Base-by-base conservation (phyloP, 129 eudicot species). In the Tagetes patula region DNA sequence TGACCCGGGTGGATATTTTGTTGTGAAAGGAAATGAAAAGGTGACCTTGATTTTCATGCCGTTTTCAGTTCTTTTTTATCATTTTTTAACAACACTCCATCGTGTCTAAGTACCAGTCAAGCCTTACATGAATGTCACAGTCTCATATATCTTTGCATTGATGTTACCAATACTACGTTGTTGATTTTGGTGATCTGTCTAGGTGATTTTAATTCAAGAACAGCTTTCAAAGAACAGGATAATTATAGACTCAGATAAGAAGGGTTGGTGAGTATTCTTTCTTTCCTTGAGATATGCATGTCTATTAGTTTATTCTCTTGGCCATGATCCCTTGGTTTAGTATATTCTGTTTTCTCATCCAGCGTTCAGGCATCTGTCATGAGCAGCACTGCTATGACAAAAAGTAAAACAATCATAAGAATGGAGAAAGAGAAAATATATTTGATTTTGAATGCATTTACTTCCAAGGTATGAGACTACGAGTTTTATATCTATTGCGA, bases 1-100 rank as follows among this genome's bases (percentile, higher is more conserved):
- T 77, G 99, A 95, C 77, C 99, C 99, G 7, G 97, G 99, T 75
- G 99, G 99, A 69, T 95, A 95, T 79, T 95, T 95, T 80, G 65
- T 95, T 41, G 85, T 95, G 63, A 95, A 88, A 79, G 99, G 99
- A 83, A 90, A 87, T 67, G 99, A 95, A 78, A 95, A 95, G 99
- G 98, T 93, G 67, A 69, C 56, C 39, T 77, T 43, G 6, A 31
- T 62, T 53, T 67, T 42, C 39, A 54, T 27, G 74, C 13, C n/a
- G 11, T 12, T 14, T 75, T 53, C 27, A 20, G 10, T 42, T 33
- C 31, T 9, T 33, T 58, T 42, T 14, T 40, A 49, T 49, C 45
- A 37, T n/a, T 36, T 20, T 1, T 11, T 68, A 43, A 3, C 34
- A 32, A 62, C 37, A 37, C 39, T 46, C 38, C 27, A 14, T 54